These are phyloP conservation scores for Zygotorulaspora danielsina DNA, from an alignment of 805 yeast genomes.

Conservation along the genomic window DNA sequence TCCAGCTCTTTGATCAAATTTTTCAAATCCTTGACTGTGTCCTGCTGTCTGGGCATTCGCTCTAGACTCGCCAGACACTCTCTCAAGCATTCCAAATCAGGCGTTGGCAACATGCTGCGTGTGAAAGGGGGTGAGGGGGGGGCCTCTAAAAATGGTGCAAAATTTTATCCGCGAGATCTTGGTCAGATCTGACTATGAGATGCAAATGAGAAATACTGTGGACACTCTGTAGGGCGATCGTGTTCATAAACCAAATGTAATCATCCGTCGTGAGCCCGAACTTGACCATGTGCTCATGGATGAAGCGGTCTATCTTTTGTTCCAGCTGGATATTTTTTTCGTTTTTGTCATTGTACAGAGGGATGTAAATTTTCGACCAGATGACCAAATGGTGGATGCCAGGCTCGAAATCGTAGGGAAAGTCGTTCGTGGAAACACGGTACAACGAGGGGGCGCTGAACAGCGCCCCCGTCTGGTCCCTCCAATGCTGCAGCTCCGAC, in stretches of 20 bases:
- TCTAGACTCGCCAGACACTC: constrained; percentile 17
- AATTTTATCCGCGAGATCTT: constrained; percentile 4
- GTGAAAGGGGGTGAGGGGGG: not conserved
- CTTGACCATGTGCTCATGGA: constrained; percentile 37
- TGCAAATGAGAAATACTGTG: constrained; percentile 67
- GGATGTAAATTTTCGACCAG: constrained; percentile 61
- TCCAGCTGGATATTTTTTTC: constrained; percentile 41
- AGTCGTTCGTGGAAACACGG: constrained; percentile 50
- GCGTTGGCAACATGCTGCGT: constrained; percentile 16
- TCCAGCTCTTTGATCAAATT: constrained; percentile 7
- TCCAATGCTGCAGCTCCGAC: constrained; percentile 24
- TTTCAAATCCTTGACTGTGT: constrained; percentile 8
- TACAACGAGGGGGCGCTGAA: constrained; percentile 34
- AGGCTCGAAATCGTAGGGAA: constrained; percentile 58
- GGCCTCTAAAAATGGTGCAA: constrained; percentile 5
- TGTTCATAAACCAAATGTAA: constrained; percentile 66
- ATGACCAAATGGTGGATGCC: constrained; percentile 55
- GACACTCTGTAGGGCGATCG: constrained; percentile 66
- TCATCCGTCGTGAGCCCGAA: constrained; percentile 43
- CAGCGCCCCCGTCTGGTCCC: constrained; percentile 22
- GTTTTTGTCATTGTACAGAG: constrained; percentile 41
- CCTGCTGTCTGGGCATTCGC: constrained; percentile 1
- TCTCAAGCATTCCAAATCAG: constrained; percentile 18
- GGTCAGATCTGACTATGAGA: constrained; percentile 42
- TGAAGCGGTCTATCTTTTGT: constrained; percentile 41